These are phyloP conservation scores for Ustilago bromivora DNA, from an alignment of 1,284 basidiomycete species.

Conservation along the genomic window DNA sequence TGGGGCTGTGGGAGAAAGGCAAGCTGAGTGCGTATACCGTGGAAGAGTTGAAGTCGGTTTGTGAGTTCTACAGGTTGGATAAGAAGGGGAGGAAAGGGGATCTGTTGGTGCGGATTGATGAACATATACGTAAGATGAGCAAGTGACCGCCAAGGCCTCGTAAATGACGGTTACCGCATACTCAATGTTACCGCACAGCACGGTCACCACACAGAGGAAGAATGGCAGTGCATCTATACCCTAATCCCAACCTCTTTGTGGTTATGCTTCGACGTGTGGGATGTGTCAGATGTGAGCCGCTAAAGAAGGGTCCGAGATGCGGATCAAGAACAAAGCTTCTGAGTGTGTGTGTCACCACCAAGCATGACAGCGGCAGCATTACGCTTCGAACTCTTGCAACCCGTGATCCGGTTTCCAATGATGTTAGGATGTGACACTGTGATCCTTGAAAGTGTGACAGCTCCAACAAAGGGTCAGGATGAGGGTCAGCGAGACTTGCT, in stretches of 20 bases:
- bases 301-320: not conserved
- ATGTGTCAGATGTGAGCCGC: not conserved
- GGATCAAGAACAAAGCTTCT: not conserved
- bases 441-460: not conserved
- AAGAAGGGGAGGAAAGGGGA: conserved; percentile 64
- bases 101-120: conserved; percentile 50
- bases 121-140: conserved; percentile 40
- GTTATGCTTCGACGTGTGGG: not conserved
- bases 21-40: conserved; percentile 54
- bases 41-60: conserved; percentile 54
- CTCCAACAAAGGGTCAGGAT: not conserved
- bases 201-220: not conserved
- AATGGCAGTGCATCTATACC: not conserved
- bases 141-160: not conserved
- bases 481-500: not conserved
- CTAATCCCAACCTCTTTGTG: not conserved
- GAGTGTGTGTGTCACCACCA: not conserved
- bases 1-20: conserved; percentile 36
- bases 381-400: not conserved
- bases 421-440: not conserved
- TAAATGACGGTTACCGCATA: no score
- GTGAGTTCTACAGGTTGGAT: conserved; percentile 55
- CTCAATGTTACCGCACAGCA: not conserved
- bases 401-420: conserved; percentile 2
- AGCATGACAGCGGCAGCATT: not conserved